phyloP scores from a whole-genome alignment of 2,329 filamentous ascomycete species.

The Phyllosticta citrichinensis region DNA sequence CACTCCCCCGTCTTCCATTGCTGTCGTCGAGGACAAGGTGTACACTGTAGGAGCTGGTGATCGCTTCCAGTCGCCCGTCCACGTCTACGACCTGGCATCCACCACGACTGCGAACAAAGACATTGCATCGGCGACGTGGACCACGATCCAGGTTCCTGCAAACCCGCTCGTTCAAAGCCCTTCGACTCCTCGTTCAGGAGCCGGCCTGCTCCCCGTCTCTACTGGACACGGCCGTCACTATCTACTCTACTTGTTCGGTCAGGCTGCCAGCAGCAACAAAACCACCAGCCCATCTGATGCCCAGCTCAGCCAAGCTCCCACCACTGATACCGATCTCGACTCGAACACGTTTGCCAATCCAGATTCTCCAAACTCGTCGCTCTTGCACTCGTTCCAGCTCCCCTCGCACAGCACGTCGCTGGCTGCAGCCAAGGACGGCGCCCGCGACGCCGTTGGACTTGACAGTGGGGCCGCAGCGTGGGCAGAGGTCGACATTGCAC shows the following conservation, averaged over 20 bases:
- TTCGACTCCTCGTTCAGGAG: constrained; percentile 26
- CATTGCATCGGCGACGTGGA: constrained; percentile 23
- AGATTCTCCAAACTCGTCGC: background rate
- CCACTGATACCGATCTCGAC: background rate
- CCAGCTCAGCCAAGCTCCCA: constrained; percentile 14
- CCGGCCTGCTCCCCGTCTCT: constrained; percentile 29
- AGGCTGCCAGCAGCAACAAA: constrained; percentile 13
- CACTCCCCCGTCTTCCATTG: constrained; percentile 24
- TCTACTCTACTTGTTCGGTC: constrained; percentile 34
- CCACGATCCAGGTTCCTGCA: constrained; percentile 31
- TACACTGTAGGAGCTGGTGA: constrained; percentile 30
- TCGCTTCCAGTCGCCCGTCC: constrained; percentile 19
- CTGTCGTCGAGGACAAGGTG: constrained; percentile 27
- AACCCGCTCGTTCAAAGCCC: constrained; percentile 36
- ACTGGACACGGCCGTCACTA: constrained; percentile 37
- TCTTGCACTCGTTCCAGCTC: constrained; percentile 35
- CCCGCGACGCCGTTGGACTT: constrained; percentile 30
- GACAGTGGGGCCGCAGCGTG: constrained; percentile 32
- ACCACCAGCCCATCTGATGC: constrained; percentile 7
- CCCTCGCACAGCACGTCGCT: constrained; percentile 31
- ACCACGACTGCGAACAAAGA: constrained; percentile 5
- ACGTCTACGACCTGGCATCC: constrained; percentile 16
- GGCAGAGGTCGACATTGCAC: constrained; percentile 32
- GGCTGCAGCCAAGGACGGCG: constrained; percentile 35
- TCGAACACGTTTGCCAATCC: constrained; percentile 5